phyloP scores from a whole-genome alignment of 768 basidiomycete species.

The Terana coerulea region DNA sequence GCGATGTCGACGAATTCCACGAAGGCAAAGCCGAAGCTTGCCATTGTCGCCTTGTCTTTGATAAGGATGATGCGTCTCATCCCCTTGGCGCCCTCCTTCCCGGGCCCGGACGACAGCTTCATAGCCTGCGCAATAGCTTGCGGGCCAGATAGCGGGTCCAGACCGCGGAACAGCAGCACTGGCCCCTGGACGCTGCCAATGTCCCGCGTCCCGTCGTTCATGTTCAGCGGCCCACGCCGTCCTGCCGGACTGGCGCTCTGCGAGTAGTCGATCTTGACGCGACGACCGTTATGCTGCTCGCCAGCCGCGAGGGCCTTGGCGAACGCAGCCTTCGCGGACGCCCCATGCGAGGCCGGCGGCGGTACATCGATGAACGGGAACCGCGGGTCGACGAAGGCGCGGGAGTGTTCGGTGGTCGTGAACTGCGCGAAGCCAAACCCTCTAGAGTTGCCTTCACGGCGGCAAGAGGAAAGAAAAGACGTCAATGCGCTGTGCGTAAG shows the following conservation, averaged over 20 bases:
- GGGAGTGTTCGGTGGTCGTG: conserved; percentile 77
- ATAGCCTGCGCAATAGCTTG: conserved; percentile 86
- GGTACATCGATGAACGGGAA: conserved; percentile 92
- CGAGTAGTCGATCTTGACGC: conserved; percentile 95
- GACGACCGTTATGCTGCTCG: conserved; percentile 68
- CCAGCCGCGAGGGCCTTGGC: conserved; percentile 75
- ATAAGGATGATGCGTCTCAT: conserved; percentile 87
- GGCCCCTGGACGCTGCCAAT: conserved; percentile 84
- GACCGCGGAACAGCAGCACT: conserved; percentile 84
- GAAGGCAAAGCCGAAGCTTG: conserved; percentile 92
- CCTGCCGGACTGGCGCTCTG: conserved; percentile 76
- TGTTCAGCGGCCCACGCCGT: conserved; percentile 48
- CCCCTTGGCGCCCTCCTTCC: conserved; percentile 76
- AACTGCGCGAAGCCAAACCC: conserved; percentile 98
- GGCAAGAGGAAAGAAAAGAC: conserved; percentile 37
- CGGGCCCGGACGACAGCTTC: conserved; percentile 73
- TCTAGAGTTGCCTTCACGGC: conserved; percentile 73
- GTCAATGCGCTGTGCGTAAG: conserved; percentile 66
- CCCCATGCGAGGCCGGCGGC: conserved; percentile 86
- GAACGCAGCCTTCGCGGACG: conserved; percentile 66
- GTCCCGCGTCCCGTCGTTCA: conserved; percentile 94
- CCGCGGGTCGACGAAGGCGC: conserved; percentile 84
- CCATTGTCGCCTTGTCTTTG: conserved; percentile 83
- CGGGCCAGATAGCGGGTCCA: conserved; percentile 84
- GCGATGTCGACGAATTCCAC: conserved; percentile 85